These are phyloP conservation scores for Tanozyma kutaoensis DNA, from an alignment of 805 yeast genomes.

Conservation along the genomic window DNA sequence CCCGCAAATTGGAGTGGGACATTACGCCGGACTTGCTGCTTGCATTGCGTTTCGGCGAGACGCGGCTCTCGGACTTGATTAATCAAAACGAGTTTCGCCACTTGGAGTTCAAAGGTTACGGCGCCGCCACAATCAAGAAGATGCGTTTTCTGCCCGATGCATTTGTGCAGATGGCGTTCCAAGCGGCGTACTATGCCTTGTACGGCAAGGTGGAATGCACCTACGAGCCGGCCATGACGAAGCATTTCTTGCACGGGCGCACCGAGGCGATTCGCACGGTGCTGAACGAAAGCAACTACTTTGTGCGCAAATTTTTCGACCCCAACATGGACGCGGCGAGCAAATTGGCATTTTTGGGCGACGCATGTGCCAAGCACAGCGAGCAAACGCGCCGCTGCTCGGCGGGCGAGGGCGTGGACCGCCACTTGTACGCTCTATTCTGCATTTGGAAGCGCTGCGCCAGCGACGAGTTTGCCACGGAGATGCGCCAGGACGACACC, in stretches of 20 bases:
- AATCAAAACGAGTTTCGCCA: conserved; percentile 82
- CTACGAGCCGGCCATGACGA: conserved; percentile 95
- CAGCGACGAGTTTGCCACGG: conserved; percentile 1
- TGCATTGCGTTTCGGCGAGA: conserved; percentile 81
- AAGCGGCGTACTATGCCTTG: conserved; percentile 81
- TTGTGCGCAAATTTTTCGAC: conserved; percentile 78
- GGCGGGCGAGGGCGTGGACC: conserved; percentile 78
- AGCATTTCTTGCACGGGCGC: conserved; percentile 74
- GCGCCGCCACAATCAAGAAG: conserved; percentile 65
- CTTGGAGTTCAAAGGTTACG: conserved; percentile 60
- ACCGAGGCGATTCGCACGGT: conserved; percentile 89
- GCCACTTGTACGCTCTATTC: conserved; percentile 78
- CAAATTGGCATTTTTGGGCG: conserved; percentile 45
- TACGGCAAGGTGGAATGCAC: conserved; percentile 91
- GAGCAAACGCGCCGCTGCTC: conserved; percentile 57
- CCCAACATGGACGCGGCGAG: conserved; percentile 39
- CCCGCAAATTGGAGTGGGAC: conserved; percentile 83
- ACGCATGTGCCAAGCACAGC: conserved; percentile 63
- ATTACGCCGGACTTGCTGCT: conserved; percentile 63
- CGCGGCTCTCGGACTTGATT: conserved; percentile 74
- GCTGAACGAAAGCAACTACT: conserved; percentile 62
- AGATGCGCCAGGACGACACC: conserved; percentile 4
- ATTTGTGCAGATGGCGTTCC: conserved; percentile 86
- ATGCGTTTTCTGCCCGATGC: conserved; percentile 93
- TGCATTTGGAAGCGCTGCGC: conserved; percentile 71